Percentiles rank a stretch among this genome's conserved stretches.
These are phyloP conservation scores for Didymella arachidicola DNA, from an alignment of 2,329 filamentous ascomycete genomes.

Conservation along the genomic window DNA sequence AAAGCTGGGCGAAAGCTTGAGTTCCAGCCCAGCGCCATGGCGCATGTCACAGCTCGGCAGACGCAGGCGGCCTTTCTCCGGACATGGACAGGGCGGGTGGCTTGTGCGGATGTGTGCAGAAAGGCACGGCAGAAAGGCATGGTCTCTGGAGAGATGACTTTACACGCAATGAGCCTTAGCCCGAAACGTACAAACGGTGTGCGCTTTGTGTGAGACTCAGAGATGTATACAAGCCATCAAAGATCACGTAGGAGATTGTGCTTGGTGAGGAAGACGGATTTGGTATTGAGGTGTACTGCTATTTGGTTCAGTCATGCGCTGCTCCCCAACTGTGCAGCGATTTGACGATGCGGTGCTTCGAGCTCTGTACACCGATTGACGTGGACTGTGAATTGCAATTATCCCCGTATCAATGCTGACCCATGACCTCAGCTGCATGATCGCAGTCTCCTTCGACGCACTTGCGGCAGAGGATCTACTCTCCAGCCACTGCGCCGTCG, in stretches of 20 bases:
- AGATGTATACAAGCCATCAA: too few species aligned
- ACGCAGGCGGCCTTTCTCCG: too few species aligned
- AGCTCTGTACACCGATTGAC: neutral
- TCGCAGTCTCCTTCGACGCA: neutral
- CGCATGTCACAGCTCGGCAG: conserved; percentile 4
- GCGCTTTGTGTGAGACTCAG: too few species aligned
- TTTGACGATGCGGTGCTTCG: neutral
- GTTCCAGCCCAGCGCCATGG: conserved; percentile 1
- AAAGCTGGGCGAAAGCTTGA: conserved; percentile 13
- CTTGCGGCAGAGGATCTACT: conserved; percentile 16
- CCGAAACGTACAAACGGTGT: too few species aligned
- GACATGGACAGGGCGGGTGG: neutral
- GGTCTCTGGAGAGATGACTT: too few species aligned
- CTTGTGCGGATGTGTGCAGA: neutral
- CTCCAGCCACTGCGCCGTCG: conserved; percentile 37
- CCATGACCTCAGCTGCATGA: neutral
- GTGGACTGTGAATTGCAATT: neutral
- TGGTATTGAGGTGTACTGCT: too few species aligned
- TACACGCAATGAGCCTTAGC: too few species aligned
- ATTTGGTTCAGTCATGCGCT: too few species aligned
- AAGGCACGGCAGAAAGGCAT: neutral
- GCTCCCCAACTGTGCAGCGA: too few species aligned
- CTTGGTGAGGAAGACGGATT: too few species aligned
- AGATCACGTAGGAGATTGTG: too few species aligned
- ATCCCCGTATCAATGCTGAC: neutral